Evolutionary conservation across 768 basidiomycete species (phyloP), one percentile per base, ranked within the genome.

Genomic region (Suillus lakei): DNA sequence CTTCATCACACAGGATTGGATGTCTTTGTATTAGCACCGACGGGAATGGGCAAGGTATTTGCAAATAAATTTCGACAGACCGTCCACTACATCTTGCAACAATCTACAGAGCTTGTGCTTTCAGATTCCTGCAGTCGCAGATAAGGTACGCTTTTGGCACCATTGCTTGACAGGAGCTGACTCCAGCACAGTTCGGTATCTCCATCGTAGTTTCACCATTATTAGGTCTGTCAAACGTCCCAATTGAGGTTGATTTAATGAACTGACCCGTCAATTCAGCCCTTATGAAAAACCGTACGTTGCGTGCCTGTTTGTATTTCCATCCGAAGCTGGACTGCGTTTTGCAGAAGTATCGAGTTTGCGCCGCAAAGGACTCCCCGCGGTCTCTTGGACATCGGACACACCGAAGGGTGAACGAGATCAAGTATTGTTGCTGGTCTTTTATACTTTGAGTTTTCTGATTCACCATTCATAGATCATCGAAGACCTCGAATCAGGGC

Each of bases 41-140:
- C 94, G 12, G 92, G 93, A 5, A 92, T 95, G 91, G 94, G 93
- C 39, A 95, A 95, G 84, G 93, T 90, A 39, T 6, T 2, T 28
- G 30, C 21, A 48, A 12, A 30, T 43, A 28, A n/a, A 18, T 39
- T 6, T 16, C 41, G 4, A 6, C 30, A 26, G 4, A 3, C 15
- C 23, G 51, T 1, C 18, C 13, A 60, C 12, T 16, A 28, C 60
- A 55, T 61, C 51, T 53, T 23, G 26, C 41, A 39, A 62, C 50
- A 15, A 54, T 60, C 6, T 26, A 5, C 60, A 93, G 92, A 93
- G 92, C 70, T 71, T 95, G 4, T 95, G 93, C 76, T 95, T 95
- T 72, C 93, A 95, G 78, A 79, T 94, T 34, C 93, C 93, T 51
- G 93, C 93, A 0, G 77, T 90, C 39, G 87, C 88, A 10, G 85